phyloP scores from a whole-genome alignment of 441 rosid species.

The Populus tomentosa region DNA sequence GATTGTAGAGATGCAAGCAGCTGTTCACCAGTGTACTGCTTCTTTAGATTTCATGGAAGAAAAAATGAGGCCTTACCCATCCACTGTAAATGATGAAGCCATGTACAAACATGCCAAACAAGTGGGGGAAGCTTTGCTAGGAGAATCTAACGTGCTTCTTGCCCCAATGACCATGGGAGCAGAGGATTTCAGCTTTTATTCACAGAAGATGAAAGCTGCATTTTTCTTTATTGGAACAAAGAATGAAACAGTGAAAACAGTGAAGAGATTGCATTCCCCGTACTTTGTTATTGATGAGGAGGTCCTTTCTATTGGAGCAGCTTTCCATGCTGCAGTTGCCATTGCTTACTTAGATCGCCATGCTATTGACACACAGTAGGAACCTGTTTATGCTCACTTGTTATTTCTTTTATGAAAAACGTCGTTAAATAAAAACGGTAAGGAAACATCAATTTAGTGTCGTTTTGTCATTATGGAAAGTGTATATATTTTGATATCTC shows the following conservation, averaged over 20 bases:
- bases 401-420: neutral
- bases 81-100: conserved; percentile 23
- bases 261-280: conserved; percentile 15
- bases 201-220: conserved; percentile 22
- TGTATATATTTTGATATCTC: neutral
- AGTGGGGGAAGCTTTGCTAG: conserved; percentile 23
- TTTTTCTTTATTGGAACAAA: conserved; percentile 12
- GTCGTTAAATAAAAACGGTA: neutral
- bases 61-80: conserved; percentile 17
- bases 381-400: neutral
- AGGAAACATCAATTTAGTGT: neutral
- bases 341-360: conserved; percentile 12
- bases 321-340: conserved; percentile 28
- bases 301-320: conserved; percentile 26
- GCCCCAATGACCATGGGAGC: conserved; percentile 7
- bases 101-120: conserved; percentile 19
- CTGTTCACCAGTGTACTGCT: conserved; percentile 20
- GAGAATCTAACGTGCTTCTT: conserved; percentile 17
- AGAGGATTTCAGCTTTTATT: conserved; percentile 23
- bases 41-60: conserved; percentile 23
- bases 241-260: neutral
- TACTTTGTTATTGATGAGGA: conserved; percentile 17
- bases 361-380: neutral
- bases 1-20: conserved; percentile 23
- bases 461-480: neutral